Percentiles rank a stretch among this genome's conserved stretches.
phyloP scores from a whole-genome alignment of 2,329 filamentous ascomycete species.

The Hawksworthiomyces lignivorus region DNA sequence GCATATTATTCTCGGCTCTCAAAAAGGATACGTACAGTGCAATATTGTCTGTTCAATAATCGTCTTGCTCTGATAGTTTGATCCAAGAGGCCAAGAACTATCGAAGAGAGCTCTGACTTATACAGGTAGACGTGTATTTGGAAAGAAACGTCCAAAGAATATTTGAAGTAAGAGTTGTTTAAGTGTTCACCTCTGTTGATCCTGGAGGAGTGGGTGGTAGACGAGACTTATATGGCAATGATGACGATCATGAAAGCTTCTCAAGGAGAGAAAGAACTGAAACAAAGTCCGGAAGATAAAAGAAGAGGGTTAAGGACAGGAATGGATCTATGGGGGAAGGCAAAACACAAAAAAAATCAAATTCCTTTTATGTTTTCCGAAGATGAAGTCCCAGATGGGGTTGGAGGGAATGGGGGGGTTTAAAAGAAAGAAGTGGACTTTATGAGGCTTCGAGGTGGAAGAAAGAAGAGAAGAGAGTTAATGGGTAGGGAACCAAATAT shows the following conservation, averaged over 20 bases:
- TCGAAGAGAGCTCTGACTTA: too few species aligned
- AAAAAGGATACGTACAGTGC: too few species aligned
- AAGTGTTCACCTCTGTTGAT: constrained; percentile 2
- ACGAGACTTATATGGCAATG: constrained; percentile 1
- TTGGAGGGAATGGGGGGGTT: too few species aligned
- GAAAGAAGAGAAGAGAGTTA: background rate
- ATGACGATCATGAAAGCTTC: background rate
- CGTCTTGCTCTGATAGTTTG: too few species aligned
- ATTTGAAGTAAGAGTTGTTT: too few species aligned
- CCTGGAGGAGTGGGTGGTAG: constrained; percentile 2
- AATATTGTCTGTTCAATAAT: too few species aligned
- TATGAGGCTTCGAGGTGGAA: constrained; percentile 1
- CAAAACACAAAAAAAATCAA: background rate
- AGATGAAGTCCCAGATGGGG: background rate
- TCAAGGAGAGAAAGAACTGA: background rate
- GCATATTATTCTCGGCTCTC: too few species aligned
- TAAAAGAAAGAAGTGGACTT: background rate
- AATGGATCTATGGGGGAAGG: too few species aligned
- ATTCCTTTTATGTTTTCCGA: constrained; percentile 2
- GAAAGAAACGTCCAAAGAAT: too few species aligned
- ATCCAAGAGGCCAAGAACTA: too few species aligned
- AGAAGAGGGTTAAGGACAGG: too few species aligned
- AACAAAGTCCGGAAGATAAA: background rate
- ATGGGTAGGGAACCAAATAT: constrained; percentile 5
- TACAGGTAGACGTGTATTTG: too few species aligned